Evolutionary conservation across 2,329 filamentous ascomycete species (phyloP).

Genomic region (Botryotinia convoluta): DNA sequence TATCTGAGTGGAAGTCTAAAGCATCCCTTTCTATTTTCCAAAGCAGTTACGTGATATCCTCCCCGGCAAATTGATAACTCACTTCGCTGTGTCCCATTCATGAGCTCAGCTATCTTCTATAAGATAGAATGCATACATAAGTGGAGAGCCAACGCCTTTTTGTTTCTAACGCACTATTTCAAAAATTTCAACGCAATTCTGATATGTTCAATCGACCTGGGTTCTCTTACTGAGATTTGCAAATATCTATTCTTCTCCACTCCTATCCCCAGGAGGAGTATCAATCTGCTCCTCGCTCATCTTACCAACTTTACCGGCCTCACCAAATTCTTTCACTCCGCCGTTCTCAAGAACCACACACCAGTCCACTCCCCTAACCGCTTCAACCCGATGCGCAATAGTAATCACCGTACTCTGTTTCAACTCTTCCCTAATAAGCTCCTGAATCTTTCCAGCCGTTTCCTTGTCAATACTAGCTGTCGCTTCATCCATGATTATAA

Average conservation of each 20-base stretch:
- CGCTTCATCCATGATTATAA: slow-evolving; percentile 65
- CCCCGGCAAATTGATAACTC: neutral
- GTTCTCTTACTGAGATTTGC: no score
- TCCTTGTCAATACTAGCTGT: slow-evolving; percentile 63
- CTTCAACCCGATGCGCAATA: slow-evolving; percentile 63
- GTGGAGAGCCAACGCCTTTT: neutral
- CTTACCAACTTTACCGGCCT: slow-evolving; percentile 20
- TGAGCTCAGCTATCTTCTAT: neutral
- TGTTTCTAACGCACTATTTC: neutral
- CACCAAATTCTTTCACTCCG: slow-evolving; percentile 29
- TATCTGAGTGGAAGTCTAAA: neutral
- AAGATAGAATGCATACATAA: neutral
- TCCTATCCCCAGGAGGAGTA: neutral
- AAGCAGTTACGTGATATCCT: neutral
- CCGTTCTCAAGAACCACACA: slow-evolving; percentile 36
- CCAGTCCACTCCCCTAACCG: slow-evolving; percentile 57
- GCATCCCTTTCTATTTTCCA: neutral
- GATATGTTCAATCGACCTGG: neutral
- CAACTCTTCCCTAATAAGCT: slow-evolving; percentile 55
- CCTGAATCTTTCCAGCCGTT: slow-evolving; percentile 55
- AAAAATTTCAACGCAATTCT: neutral
- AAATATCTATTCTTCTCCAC: neutral
- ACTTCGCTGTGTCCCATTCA: neutral
- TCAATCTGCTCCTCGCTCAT: neutral
- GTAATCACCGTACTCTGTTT: slow-evolving; percentile 59